A percentile compares a stretch with the other conserved stretches of the same genome.
These are phyloP conservation scores for Acacia confusa DNA, from an alignment of 306 rosid genomes.

Conservation along the genomic window DNA sequence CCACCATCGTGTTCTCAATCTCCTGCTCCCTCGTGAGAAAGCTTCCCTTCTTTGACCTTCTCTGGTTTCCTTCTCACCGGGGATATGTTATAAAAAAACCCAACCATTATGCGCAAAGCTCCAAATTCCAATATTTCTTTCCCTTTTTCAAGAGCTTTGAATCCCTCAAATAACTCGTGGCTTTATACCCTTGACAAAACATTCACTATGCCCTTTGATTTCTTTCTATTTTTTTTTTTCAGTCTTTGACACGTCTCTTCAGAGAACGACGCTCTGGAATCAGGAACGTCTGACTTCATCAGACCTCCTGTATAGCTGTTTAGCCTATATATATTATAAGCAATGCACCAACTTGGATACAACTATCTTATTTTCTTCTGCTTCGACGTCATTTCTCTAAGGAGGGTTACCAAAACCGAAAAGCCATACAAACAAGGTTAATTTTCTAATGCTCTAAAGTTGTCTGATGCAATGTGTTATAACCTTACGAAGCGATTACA, in stretches of 20 bases:
- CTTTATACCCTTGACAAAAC: constrained; percentile 35
- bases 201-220: constrained; percentile 22
- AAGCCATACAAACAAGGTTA: constrained; percentile 30
- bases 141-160: constrained; percentile 46
- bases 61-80: neutral
- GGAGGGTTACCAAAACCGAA: neutral
- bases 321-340: constrained; percentile 25
- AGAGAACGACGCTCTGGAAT: neutral
- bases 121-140: neutral
- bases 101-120: neutral
- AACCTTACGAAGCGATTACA: neutral
- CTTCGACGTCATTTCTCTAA: constrained; percentile 8
- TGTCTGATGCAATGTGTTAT: neutral
- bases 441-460: neutral
- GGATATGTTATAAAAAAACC: neutral
- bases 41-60: neutral
- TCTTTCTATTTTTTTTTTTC: constrained; percentile 1
- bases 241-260: constrained; percentile 56
- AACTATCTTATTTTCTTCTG: constrained; percentile 22
- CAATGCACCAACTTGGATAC: neutral
- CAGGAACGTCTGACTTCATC: neutral
- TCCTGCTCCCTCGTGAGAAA: neutral
- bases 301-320: neutral
- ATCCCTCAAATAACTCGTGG: constrained; percentile 57
- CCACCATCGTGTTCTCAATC: neutral